Base-by-base conservation (phyloP, 2,329 filamentous ascomycete genomes). In the Hypoxylon sp. region DNA sequence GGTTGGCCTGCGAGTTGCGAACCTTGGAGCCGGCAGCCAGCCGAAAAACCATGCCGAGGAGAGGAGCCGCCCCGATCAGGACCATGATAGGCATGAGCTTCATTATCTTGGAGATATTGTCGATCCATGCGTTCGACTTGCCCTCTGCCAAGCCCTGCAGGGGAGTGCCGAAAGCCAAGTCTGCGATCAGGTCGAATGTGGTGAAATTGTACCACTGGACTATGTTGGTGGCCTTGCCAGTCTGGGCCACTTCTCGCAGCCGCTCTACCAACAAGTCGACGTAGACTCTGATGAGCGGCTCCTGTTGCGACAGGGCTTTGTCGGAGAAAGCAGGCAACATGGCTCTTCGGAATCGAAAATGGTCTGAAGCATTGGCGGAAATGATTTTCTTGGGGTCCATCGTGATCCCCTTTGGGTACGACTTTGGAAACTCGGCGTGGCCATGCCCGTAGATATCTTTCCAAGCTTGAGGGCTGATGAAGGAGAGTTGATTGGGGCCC, bases 291-390 rank as follows among this genome's bases (percentile, higher is more conserved):
- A 79, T 72, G 6, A 78, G 73, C 4, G 70, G 70, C 60, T 80
- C 78, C 56, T 80, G 77, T 20, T 77, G 74, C 20, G 66, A 44
- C 12, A 80, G 61, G 1, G 77, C 75, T 45, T 74, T 76, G 12
- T 72, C 72, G 3, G 78, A 79, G 72, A 86, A 85, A 0, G 83
- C 84, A 59, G 84, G 82, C 16, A 80, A 79, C 36, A 86, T 77
- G 2, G 83, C 81, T n/a, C 81, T 75, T n/a, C 83, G 76, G 70
- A 84, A 84, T 30, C 83, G 79, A 4, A 82, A 83, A 68, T 86
- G 84, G 20, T 72, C 70, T 20, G 68, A 52, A 0, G 71, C 64
- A 45, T 69, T 65, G 0, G 71, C 42, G n/a, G 72, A 70, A 30
- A 71, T 65, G 3, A 77, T 73, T 18, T 72, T 73, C 56, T 69